These are phyloP conservation scores for Meredithiella fracta DNA, from an alignment of 2,329 filamentous ascomycete genomes.

Conservation along the genomic window DNA sequence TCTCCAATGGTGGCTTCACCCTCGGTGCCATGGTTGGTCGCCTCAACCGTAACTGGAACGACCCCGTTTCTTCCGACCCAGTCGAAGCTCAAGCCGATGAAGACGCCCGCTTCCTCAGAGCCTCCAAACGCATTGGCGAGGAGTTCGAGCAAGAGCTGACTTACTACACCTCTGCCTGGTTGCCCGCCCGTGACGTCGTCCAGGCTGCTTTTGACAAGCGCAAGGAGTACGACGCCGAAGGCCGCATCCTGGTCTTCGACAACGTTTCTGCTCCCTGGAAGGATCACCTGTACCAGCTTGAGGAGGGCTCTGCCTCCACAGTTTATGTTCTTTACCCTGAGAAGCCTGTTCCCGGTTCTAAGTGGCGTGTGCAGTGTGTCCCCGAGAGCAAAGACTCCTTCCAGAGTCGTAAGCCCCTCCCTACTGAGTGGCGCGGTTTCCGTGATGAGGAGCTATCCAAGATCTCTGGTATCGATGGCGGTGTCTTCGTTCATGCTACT, in stretches of 20 bases:
- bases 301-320: slow-evolving; percentile 44
- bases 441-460: slow-evolving; percentile 71
- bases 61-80: slow-evolving; percentile 36
- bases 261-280: slow-evolving; percentile 78
- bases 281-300: slow-evolving; percentile 82
- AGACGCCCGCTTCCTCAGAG: slow-evolving; percentile 61
- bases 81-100: slow-evolving; percentile 48
- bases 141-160: slow-evolving; percentile 71
- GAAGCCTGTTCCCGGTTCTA: slow-evolving; percentile 53
- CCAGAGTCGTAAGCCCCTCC: slow-evolving; percentile 76
- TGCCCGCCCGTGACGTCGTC: slow-evolving; percentile 72
- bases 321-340: slow-evolving; percentile 89
- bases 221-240: slow-evolving; percentile 49
- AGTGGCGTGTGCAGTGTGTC: slow-evolving; percentile 93
- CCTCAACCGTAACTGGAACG: slow-evolving; percentile 69
- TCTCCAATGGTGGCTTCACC: slow-evolving; percentile 66
- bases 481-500: slow-evolving; percentile 83
- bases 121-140: slow-evolving; percentile 71
- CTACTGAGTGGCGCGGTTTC: slow-evolving; percentile 81
- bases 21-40: slow-evolving; percentile 71
- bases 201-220: slow-evolving; percentile 58
- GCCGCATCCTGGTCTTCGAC: slow-evolving; percentile 67
- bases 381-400: slow-evolving; percentile 73
- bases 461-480: slow-evolving; percentile 50
- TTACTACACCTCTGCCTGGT: slow-evolving; percentile 61